phyloP scores from a whole-genome alignment of 2,329 filamentous ascomycete genomes.

The Botrytis byssoidea region DNA sequence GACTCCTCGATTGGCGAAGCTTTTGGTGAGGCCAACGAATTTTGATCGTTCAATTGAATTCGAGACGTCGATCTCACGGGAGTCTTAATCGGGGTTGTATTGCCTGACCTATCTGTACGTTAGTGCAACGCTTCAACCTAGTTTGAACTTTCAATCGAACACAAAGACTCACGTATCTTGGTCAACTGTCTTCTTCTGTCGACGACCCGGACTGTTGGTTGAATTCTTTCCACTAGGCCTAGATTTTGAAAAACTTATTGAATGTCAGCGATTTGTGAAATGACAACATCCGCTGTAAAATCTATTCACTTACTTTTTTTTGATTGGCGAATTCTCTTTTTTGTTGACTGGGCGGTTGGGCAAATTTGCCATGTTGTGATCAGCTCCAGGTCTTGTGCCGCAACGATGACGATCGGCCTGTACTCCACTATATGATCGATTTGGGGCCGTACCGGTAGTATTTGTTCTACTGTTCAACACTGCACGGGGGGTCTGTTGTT shows the following conservation, averaged over 20 bases:
- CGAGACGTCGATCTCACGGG: neutral
- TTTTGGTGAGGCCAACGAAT: neutral
- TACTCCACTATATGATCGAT: neutral
- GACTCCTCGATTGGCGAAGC: too few relatives aligned
- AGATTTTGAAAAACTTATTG: neutral
- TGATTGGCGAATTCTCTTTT: constrained; percentile 22
- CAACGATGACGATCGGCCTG: neutral
- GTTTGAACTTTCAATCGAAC: neutral
- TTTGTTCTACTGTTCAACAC: neutral
- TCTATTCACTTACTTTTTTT: neutral
- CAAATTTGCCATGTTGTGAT: neutral
- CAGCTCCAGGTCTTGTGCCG: neutral
- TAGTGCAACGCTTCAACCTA: neutral
- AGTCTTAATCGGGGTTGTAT: constrained; percentile 10
- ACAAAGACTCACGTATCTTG: constrained; percentile 21
- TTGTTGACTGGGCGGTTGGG: neutral
- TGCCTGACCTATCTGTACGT: constrained; percentile 7
- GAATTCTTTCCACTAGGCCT: constrained; percentile 7
- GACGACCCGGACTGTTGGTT: neutral
- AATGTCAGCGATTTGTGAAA: neutral
- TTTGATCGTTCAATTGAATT: neutral
- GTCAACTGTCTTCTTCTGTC: constrained; percentile 19
- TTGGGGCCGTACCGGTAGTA: too few relatives aligned
- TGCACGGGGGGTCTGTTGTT: constrained; percentile 12
- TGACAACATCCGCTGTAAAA: too few relatives aligned